Conservation (phyloP, 306 rosid species). For the Fragaria vesca region DNA sequence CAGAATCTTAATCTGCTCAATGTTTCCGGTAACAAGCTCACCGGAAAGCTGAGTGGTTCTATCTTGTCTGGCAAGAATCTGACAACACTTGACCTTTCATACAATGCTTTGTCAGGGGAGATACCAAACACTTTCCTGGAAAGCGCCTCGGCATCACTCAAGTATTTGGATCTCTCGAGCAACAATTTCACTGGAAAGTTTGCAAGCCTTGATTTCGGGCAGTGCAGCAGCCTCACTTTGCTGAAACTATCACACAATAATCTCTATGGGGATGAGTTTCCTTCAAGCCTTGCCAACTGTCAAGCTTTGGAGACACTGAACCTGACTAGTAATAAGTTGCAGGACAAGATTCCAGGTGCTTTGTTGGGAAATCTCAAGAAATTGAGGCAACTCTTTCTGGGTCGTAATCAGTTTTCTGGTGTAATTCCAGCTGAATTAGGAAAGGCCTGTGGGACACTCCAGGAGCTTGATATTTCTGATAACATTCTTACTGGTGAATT, state of each 20-base stretch:
- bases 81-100: constrained; percentile 46
- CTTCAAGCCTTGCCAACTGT: constrained; percentile 39
- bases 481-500: constrained; percentile 53
- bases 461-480: constrained; percentile 54
- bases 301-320: constrained; percentile 45
- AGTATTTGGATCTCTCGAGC: constrained; percentile 52
- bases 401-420: constrained; percentile 47
- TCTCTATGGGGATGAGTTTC: constrained; percentile 40
- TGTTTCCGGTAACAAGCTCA: constrained; percentile 48
- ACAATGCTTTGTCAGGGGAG: constrained; percentile 44
- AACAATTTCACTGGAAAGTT: constrained; percentile 51
- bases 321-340: constrained; percentile 49
- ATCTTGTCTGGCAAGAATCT: constrained; percentile 32
- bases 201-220: constrained; percentile 40
- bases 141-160: constrained; percentile 29
- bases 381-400: constrained; percentile 44
- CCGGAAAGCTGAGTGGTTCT: constrained; percentile 37
- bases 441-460: constrained; percentile 39
- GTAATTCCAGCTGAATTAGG: constrained; percentile 51
- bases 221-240: constrained; percentile 42
- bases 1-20: constrained; percentile 38
- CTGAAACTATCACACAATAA: constrained; percentile 43
- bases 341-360: constrained; percentile 39
- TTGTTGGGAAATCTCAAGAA: constrained; percentile 43
- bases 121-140: constrained; percentile 39